A percentile compares a stretch with the other conserved stretches of the same genome.
Conservation (phyloP, 257 asterid genomes). For the Marsdenia floribunda region DNA sequence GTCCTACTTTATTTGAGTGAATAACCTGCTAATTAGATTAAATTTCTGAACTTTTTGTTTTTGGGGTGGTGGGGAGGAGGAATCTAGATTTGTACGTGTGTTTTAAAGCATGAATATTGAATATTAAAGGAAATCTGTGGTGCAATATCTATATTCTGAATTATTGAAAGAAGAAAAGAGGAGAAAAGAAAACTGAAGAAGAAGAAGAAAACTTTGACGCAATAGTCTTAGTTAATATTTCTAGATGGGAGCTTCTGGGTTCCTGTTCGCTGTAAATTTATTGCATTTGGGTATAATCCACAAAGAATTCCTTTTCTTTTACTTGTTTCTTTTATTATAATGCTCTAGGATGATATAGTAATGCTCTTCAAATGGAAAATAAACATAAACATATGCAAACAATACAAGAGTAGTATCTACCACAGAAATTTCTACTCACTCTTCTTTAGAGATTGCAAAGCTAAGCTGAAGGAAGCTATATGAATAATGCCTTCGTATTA, state of each 20-base stretch:
- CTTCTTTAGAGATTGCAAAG: background rate
- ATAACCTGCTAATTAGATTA: background rate
- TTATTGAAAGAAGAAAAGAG: background rate
- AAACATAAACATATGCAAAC: background rate
- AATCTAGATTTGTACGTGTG: background rate
- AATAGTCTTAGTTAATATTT: background rate
- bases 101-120: background rate
- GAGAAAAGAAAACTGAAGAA: background rate
- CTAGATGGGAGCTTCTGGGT: background rate
- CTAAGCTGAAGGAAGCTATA: background rate
- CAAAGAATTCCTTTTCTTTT: background rate
- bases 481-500: background rate
- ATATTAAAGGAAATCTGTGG: background rate
- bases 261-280: background rate
- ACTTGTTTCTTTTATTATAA: background rate
- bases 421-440: background rate
- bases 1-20: background rate
- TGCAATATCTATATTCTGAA: background rate
- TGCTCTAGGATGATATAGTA: background rate
- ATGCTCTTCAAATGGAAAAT: background rate
- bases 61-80: background rate
- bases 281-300: no score
- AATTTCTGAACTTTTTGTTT: background rate
- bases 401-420: background rate
- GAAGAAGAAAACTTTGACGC: background rate